Evolutionary conservation across 2,329 filamentous ascomycete genomes (phyloP), one percentile per base, ranked within the genome.

Genomic region (Pyrenophora graminea): DNA sequence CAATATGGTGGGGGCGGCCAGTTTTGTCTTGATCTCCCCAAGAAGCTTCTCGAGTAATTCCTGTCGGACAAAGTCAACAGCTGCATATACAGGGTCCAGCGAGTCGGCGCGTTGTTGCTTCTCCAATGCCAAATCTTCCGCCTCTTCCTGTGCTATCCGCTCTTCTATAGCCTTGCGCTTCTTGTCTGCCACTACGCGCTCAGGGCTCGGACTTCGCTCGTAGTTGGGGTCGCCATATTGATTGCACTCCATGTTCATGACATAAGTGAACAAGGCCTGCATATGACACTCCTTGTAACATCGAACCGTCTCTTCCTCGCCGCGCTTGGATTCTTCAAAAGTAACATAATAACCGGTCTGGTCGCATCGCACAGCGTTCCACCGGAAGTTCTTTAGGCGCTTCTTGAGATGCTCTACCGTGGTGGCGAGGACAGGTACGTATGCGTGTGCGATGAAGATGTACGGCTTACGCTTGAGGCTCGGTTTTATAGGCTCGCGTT

Each of bases 351-450:
- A 99, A 0, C 94, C 94, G 0, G 85, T 88, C 51, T 85, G 85
- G 70, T 99, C 94, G 53, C 89, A 85, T 30, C 91, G 84, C 44
- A 99, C 88, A 42, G 91, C 86, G 58, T 90, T 86, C 75, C 92
- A 90, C 52, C 84, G 80, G 70, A 89, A 96, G 43, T 86, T 85
- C 73, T 93, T 94, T 46, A 97, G 79, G 43, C 93, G 84, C 73
- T 93, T 95, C 76, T 91, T 90, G 77, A 99, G 82, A 76, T 99
- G 94, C 3, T 88, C 85, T 48, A 97, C 84, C 1, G 93, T 97
- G 19, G 90, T 88, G 27, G 83, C 82, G 67, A 97, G 84, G 10
- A 96, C 89, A 1, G 94, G 94, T 1, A 99, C 93, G 61, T 88
- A 91, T 53, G 86, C 84, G 61, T 90, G 85, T n/a, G 90, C 82